These are phyloP conservation scores for Rachicladosporium sp. DNA, from an alignment of 2,329 filamentous ascomycete species.

Conservation along the genomic window DNA sequence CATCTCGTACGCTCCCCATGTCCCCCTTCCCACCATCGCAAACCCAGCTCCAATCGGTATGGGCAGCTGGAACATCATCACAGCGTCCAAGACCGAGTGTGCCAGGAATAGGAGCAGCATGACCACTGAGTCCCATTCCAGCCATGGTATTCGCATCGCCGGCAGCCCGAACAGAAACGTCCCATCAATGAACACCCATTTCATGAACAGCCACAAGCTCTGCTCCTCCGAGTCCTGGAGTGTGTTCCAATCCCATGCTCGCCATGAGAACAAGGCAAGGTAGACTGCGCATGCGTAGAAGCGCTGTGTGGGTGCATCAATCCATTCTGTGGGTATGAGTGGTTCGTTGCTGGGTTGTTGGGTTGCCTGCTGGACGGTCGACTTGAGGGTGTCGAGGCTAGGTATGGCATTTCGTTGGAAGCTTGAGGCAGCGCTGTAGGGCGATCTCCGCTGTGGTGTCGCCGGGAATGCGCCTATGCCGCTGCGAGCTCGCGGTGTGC, in stretches of 20 bases:
- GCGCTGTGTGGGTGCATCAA: slow-evolving; percentile 85
- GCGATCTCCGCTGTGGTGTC: slow-evolving; percentile 41
- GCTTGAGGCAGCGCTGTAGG: too few relatives aligned
- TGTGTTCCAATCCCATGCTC: slow-evolving; percentile 73
- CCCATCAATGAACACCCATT: slow-evolving; percentile 84
- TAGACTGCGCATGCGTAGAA: slow-evolving; percentile 79
- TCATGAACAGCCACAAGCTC: slow-evolving; percentile 82
- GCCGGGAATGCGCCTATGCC: slow-evolving; percentile 50
- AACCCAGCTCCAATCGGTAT: slow-evolving; percentile 65
- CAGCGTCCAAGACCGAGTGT: slow-evolving; percentile 63
- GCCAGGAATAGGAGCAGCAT: slow-evolving; percentile 58
- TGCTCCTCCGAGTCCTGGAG: slow-evolving; percentile 70
- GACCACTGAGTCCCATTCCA: slow-evolving; percentile 73
- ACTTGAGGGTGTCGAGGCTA: slow-evolving; percentile 20
- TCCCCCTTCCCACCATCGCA: slow-evolving; percentile 59
- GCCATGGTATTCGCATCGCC: slow-evolving; percentile 83
- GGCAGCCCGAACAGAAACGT: slow-evolving; percentile 79
- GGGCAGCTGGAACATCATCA: slow-evolving; percentile 85
- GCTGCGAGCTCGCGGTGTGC: slow-evolving; percentile 10
- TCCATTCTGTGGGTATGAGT: slow-evolving; percentile 64
- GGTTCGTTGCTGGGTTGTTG: slow-evolving; percentile 34
- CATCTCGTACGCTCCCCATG: slow-evolving; percentile 76
- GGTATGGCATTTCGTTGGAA: slow-evolving; percentile 12
- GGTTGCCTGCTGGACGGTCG: slow-evolving; percentile 8
- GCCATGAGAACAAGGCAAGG: slow-evolving; percentile 62